A percentile compares a stretch with the other conserved stretches of the same genome.
These are phyloP conservation scores for Chaetomiaceae sp. DNA, from an alignment of 2,329 filamentous ascomycete genomes.

Conservation along the genomic window DNA sequence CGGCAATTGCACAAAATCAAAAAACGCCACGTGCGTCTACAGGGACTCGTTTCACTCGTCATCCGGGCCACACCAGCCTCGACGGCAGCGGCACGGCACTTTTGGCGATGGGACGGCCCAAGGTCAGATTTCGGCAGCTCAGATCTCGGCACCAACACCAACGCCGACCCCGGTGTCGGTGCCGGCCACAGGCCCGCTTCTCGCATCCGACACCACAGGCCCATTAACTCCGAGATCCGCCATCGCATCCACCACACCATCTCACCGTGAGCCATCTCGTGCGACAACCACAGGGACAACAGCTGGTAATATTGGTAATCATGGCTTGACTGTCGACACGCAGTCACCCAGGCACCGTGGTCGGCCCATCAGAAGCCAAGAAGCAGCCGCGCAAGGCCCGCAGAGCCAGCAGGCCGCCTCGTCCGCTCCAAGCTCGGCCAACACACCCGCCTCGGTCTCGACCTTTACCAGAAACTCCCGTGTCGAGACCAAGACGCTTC, in stretches of 20 bases:
- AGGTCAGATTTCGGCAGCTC: not conserved
- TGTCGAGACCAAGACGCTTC: constrained; percentile 36
- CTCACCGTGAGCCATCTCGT: not conserved
- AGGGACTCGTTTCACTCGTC: no score
- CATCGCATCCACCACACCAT: not conserved
- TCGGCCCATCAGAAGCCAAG: constrained; percentile 31
- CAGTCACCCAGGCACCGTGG: not conserved
- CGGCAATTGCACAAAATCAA: constrained; percentile 38
- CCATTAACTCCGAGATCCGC: constrained; percentile 9
- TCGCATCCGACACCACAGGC: no score
- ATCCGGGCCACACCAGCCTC: not conserved
- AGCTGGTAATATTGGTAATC: no score
- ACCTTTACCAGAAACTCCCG: constrained; percentile 25
- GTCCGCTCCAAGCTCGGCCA: constrained; percentile 4
- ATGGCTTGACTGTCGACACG: not conserved
- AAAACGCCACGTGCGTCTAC: constrained; percentile 33
- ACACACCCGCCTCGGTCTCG: constrained; percentile 13
- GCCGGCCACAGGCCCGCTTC: no score
- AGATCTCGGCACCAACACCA: no score
- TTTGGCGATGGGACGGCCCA: not conserved
- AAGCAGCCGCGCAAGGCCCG: constrained; percentile 36
- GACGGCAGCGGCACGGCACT: constrained; percentile 6
- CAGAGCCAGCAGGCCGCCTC: constrained; percentile 20
- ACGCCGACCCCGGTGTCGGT: no score
- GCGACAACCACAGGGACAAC: not conserved